Evolutionary conservation across 768 basidiomycete genomes (phyloP), one percentile per base, ranked within the genome.

Genomic region (Cyclocybe aegerita): DNA sequence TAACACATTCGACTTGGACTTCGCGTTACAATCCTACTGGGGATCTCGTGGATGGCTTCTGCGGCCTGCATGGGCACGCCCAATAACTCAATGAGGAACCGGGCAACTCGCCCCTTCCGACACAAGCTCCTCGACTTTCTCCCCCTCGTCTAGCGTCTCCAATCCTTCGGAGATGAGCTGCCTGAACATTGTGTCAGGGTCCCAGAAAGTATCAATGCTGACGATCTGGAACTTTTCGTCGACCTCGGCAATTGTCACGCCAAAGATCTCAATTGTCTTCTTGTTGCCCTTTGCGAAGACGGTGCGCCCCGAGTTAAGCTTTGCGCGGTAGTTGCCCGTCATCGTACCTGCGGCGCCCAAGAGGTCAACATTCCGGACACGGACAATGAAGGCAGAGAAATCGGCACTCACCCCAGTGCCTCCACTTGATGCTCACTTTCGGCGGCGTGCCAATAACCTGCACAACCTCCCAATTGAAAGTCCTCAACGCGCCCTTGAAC

Each of bases 391-490:
- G 23, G 9, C 3, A 34, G n/a, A 29, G 31, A 17, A 4, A 15
- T 2, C 3, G 12, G 2, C 11, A 34, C 52, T 46, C 35, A 54
- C 53, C 53, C 53, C 53, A 54, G 33, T 54, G 53, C n/a, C 53
- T 39, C 53, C 53, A 54, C 29, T 49, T 49, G 39, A 54, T 50
- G 9, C 46, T 48, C 15, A 54, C 53, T 40, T 54, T 54, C 23
- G 53, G 53, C 12, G 53, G 53, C 10, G 17, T 43, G 9, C 53
- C 53, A 32, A 54, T 29, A 14, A 54, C 12, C 34, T 54, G 48
- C 48, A 54, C 12, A 14, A 50, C 48, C 34, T 54, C 53, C 53
- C 53, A 54, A 14, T 49, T 54, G 29, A 54, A 54, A 9, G 53
- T 54, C 39, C 40, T 45, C 53, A 54, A 50, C 14, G 39, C 53